A percentile compares a stretch with the other conserved stretches of the same genome.
Evolutionary conservation across 805 yeast species (phyloP).

Genomic region (Hanseniaspora valbyensis): DNA sequence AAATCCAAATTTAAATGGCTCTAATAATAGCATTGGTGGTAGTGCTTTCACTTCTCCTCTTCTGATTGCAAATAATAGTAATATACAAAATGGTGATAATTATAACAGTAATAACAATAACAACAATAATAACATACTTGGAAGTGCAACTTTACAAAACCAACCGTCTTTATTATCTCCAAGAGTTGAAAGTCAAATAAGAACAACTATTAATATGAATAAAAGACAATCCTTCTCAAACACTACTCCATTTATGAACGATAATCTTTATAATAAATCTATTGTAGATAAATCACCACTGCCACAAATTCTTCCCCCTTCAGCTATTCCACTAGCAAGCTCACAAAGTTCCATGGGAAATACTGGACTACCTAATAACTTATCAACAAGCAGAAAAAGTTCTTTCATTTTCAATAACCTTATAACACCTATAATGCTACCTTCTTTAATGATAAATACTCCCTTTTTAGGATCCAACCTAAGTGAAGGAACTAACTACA

Average conservation of each 20-base stretch:
- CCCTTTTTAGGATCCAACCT: not conserved
- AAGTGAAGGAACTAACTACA: not conserved
- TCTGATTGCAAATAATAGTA: not conserved
- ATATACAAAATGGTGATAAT: not conserved
- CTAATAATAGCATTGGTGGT: not conserved
- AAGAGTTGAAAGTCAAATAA: constrained; percentile 2
- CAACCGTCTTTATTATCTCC: not conserved
- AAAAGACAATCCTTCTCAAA: not conserved
- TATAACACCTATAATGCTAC: not conserved
- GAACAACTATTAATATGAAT: constrained; percentile 1
- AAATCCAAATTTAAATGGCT: not conserved
- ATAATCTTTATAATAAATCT: not conserved
- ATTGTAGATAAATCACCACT: not conserved
- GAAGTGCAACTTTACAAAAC: not conserved
- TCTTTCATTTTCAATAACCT: not conserved
- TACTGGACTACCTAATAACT: not conserved
- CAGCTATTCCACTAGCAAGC: constrained; percentile 1
- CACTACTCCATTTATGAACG: not conserved
- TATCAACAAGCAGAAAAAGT: not conserved
- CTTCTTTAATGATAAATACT: not conserved
- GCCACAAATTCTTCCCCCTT: constrained; percentile 1
- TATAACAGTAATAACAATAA: not conserved
- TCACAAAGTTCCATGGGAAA: not conserved
- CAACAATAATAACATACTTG: not conserved
- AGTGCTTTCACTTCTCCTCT: constrained; percentile 4